These are phyloP conservation scores for Scheffersomyces stambukii DNA, from an alignment of 1,139 yeast genomes.

Conservation along the genomic window DNA sequence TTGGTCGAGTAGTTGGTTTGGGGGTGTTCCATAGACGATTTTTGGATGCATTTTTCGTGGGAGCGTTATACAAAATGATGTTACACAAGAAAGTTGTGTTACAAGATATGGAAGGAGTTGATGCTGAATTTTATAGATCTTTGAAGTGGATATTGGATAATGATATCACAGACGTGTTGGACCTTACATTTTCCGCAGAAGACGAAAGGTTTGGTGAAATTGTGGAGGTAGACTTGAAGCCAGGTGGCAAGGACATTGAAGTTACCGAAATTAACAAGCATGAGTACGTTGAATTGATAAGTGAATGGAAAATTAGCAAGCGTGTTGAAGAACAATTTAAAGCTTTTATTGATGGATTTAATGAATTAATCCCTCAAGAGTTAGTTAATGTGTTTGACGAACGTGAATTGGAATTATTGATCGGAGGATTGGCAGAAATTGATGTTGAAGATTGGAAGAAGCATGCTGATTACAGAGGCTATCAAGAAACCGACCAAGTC, in stretches of 20 bases:
- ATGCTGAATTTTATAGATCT: slow-evolving; percentile 91
- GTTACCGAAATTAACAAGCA: slow-evolving; percentile 93
- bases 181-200: slow-evolving; percentile 88
- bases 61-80: slow-evolving; percentile 98
- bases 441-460: slow-evolving; percentile 99
- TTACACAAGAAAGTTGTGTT: slow-evolving; percentile 88
- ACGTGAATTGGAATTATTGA: slow-evolving; percentile 90
- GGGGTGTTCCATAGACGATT: slow-evolving; percentile 98
- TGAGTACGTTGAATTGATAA: slow-evolving; percentile 90
- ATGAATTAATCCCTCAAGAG: slow-evolving; percentile 95
- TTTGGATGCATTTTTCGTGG: slow-evolving; percentile 96
- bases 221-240: slow-evolving; percentile 85
- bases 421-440: slow-evolving; percentile 97
- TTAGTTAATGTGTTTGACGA: slow-evolving; percentile 95
- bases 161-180: slow-evolving; percentile 78
- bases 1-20: slow-evolving; percentile 96
- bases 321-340: slow-evolving; percentile 95
- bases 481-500: slow-evolving; percentile 93
- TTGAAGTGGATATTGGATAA: slow-evolving; percentile 94
- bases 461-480: slow-evolving; percentile 97
- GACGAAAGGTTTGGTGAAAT: slow-evolving; percentile 96
- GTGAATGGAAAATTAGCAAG: slow-evolving; percentile 93
- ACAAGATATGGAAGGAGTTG: slow-evolving; percentile 99
- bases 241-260: slow-evolving; percentile 80
- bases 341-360: slow-evolving; percentile 95